phyloP scores from a whole-genome alignment of 163 green algal genomes.

The Coccomyxa subellipsoidea region DNA sequence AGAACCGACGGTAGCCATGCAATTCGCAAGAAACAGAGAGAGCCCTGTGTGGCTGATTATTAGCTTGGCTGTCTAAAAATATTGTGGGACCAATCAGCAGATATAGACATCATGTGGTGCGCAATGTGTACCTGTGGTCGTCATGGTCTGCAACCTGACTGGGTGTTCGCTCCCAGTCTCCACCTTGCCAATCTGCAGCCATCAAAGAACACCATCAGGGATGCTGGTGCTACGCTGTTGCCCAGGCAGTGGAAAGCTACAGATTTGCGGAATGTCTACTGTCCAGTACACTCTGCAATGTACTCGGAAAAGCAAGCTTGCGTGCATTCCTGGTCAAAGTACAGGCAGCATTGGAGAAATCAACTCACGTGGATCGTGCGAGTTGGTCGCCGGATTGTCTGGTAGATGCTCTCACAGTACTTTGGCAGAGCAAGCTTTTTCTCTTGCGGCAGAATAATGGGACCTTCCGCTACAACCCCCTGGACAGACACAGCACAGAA shows the following conservation, averaged over 20 bases:
- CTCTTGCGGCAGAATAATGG: constrained; percentile 8
- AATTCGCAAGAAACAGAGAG: too few relatives aligned
- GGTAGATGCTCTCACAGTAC: constrained; percentile 85
- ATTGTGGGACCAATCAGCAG: too few relatives aligned
- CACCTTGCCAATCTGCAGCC: constrained; percentile 84
- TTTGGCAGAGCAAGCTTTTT: constrained; percentile 40
- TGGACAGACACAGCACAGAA: not conserved
- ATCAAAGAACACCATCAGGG: not conserved
- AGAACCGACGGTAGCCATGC: too few relatives aligned
- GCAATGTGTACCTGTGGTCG: constrained; percentile 69
- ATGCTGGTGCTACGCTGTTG: not conserved
- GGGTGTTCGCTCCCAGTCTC: constrained; percentile 88
- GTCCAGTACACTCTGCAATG: too few relatives aligned
- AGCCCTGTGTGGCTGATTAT: too few relatives aligned
- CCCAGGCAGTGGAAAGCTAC: too few relatives aligned
- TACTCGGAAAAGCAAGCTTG: too few relatives aligned
- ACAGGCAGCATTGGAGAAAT: not conserved
- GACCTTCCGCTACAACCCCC: not conserved
- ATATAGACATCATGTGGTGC: not conserved
- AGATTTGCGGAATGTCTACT: too few relatives aligned
- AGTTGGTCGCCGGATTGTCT: constrained; percentile 76
- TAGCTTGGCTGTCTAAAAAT: too few relatives aligned
- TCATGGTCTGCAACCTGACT: constrained; percentile 97
- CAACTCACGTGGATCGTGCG: constrained; percentile 73
- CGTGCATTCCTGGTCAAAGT: too few relatives aligned